Conservation (phyloP, 2,329 filamentous ascomycete species). For the Aquanectria penicillioides region DNA sequence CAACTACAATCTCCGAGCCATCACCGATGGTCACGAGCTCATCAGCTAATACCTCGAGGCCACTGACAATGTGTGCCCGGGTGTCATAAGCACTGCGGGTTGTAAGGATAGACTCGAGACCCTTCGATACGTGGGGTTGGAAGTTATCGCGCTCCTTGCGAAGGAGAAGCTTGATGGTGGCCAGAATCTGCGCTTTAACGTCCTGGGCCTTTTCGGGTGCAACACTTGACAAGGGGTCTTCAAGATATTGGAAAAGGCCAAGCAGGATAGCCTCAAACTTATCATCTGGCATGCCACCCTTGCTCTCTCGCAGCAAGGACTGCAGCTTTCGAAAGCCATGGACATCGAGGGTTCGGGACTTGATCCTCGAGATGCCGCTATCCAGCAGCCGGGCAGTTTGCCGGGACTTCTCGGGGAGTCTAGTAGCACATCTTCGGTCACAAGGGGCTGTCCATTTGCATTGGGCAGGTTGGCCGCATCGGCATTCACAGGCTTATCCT, state of each 20-base stretch:
- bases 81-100: conserved; percentile 74
- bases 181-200: conserved; percentile 78
- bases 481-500: conserved; percentile 70
- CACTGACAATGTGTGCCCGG: conserved; percentile 76
- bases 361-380: conserved; percentile 79
- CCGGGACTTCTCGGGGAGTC: conserved; percentile 59
- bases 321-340: conserved; percentile 84
- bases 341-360: conserved; percentile 77
- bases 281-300: conserved; percentile 70
- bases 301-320: conserved; percentile 75
- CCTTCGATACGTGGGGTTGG: conserved; percentile 72
- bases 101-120: conserved; percentile 73
- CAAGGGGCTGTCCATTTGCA: conserved; percentile 34
- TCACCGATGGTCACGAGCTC: conserved; percentile 76
- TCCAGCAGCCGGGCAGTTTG: conserved; percentile 73
- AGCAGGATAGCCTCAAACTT: conserved; percentile 75
- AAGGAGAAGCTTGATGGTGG: conserved; percentile 78
- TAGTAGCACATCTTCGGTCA: conserved; percentile 33
- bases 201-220: conserved; percentile 74
- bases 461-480: conserved; percentile 51
- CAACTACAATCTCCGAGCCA: conserved; percentile 66
- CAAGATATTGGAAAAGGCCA: conserved; percentile 77
- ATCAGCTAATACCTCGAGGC: conserved; percentile 77
- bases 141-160: conserved; percentile 74
- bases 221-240: conserved; percentile 65